phyloP scores from a whole-genome alignment of 148 eudicot genomes.

The Camellia sinensis region DNA sequence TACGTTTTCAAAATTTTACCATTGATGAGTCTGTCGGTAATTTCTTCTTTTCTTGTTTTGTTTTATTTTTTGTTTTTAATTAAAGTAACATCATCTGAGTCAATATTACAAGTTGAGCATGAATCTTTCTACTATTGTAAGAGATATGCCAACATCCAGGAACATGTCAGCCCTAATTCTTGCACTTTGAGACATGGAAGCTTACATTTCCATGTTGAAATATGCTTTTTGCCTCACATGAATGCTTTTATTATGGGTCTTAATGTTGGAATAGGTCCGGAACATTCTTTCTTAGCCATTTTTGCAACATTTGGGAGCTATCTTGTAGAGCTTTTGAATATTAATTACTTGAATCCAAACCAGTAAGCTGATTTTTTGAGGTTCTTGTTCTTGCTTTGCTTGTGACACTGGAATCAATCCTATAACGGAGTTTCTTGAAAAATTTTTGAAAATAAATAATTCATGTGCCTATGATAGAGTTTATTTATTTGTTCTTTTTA shows the following conservation, averaged over 20 bases:
- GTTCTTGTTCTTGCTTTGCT: not conserved
- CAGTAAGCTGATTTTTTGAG: not conserved
- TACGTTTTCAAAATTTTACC: too few species aligned
- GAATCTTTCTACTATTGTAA: not conserved
- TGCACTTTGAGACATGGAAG: too few species aligned
- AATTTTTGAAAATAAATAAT: not conserved
- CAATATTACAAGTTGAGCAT: not conserved
- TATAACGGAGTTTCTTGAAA: too few species aligned
- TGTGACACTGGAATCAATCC: not conserved
- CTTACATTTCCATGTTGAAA: not conserved
- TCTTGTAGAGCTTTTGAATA: too few species aligned
- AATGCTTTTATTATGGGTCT: not conserved
- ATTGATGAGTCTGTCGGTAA: too few species aligned
- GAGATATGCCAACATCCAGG: not conserved
- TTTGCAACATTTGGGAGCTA: too few species aligned
- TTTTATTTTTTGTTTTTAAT: too few species aligned
- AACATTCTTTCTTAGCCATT: too few species aligned
- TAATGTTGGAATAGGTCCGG: too few species aligned
- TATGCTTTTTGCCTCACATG: not conserved
- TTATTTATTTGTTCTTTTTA: not conserved
- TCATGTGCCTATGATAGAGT: not conserved
- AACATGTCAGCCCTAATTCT: not conserved
- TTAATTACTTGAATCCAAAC: not conserved
- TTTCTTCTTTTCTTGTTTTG: too few species aligned
- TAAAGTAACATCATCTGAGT: too few species aligned